Base-by-base conservation (phyloP, 2,329 filamentous ascomycete species). In the Alternaria brassicae region DNA sequence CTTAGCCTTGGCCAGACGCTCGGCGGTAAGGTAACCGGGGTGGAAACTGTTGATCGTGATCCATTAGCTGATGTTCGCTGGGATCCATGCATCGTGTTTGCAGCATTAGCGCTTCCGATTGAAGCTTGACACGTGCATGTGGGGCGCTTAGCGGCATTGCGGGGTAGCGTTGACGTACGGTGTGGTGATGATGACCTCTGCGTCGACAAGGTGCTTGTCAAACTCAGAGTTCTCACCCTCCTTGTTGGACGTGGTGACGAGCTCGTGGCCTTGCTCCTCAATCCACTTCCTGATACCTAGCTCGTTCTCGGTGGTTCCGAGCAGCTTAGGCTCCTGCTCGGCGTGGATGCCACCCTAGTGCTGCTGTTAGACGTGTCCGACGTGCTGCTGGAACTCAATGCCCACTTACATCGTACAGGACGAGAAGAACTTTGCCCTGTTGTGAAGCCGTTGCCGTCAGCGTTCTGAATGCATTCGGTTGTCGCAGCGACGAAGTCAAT, bases 171-270 rank as follows among this genome's bases (percentile, higher is more conserved):
- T 60, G 30, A 72, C 84, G 74, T 81, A 97, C 91, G 95, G 95
- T 58, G 95, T 99, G 71, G 95, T 99, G 82, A 99, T 98, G 86
- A 99, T 98, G 81, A 99, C 86, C 82, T 99, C 95, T 63, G 95
- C 93, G 78, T 98, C 95, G 63, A 95, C 93, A 55, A 99, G 88
- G 83, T 99, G 92, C 84, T 93, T 87, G 82, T 98, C 95, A 72
- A 99, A 98, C 70, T 86, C 91, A 62, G 94, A 98, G 86, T 90
- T 87, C 83, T 92, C 91, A 69, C 92, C 91, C 73, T 99, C 95
- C 86, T 99, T 99, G 86, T 97, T 92, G 44, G 93, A 97, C 67
- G 95, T 99, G 74, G 95, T 99, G 72, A 99, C 87, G 63, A 99
- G 88, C 66, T 92, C 96, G 88, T 99, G 95, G 74, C 95, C 95